phyloP scores from a whole-genome alignment of 306 rosid species.

The Geum urbanum region DNA sequence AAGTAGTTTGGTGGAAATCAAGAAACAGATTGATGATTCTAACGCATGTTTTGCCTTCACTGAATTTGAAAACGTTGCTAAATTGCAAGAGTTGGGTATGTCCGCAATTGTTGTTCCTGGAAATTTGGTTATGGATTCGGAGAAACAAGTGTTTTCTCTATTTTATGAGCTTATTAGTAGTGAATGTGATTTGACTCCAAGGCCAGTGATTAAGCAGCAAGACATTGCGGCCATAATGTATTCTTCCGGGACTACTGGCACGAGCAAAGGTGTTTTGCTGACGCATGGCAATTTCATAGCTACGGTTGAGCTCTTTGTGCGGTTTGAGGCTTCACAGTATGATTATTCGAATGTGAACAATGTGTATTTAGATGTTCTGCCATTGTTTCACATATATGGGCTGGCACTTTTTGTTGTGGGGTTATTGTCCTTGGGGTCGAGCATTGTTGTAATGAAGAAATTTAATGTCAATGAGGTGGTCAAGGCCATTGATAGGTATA shows the following conservation, averaged over 20 bases:
- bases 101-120: conserved; percentile 54
- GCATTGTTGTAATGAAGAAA: conserved; percentile 59
- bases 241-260: conserved; percentile 84
- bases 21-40: conserved; percentile 43
- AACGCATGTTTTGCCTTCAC: conserved; percentile 51
- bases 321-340: conserved; percentile 79
- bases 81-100: conserved; percentile 44
- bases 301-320: conserved; percentile 57
- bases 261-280: conserved; percentile 73
- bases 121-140: conserved; percentile 27
- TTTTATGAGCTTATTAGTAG: conserved; percentile 41
- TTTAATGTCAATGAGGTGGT: conserved; percentile 46
- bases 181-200: conserved; percentile 30
- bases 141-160: conserved; percentile 24
- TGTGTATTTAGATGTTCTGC: conserved; percentile 67
- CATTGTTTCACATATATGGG: conserved; percentile 83
- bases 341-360: conserved; percentile 34
- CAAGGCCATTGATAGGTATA: conserved; percentile 48
- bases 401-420: conserved; percentile 52
- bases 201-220: conserved; percentile 58
- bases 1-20: conserved; percentile 52
- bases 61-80: conserved; percentile 29
- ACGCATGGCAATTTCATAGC: conserved; percentile 63
- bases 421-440: conserved; percentile 67
- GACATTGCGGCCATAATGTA: conserved; percentile 71